Percentiles rank a stretch among this genome's conserved stretches.
Conservation (phyloP, 331 rosid genomes). For the Spiraea crenata region DNA sequence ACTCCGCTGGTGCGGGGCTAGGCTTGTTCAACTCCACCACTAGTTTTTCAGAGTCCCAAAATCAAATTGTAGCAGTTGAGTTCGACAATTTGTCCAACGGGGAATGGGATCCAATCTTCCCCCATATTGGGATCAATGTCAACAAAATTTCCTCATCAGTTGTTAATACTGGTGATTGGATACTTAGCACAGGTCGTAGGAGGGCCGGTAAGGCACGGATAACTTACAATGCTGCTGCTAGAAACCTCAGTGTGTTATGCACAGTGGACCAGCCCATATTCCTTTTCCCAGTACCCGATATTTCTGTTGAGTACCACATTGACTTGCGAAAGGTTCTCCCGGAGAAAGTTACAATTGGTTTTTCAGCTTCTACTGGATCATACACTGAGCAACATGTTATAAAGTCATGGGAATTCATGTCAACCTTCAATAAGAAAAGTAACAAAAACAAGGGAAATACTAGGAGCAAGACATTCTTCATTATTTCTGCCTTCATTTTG, state of each 20-base stretch:
- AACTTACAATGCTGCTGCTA: slow-evolving; percentile 23
- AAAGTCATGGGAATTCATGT: background rate
- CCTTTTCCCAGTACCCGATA: too few species aligned
- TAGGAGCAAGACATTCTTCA: background rate
- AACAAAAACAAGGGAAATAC: background rate
- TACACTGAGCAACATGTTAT: background rate
- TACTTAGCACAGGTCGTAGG: background rate
- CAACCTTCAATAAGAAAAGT: background rate
- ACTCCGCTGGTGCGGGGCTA: slow-evolving; percentile 28
- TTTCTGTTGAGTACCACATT: slow-evolving; percentile 20
- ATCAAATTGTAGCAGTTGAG: slow-evolving; percentile 33
- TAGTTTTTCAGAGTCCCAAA: background rate
- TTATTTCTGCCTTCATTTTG: background rate
- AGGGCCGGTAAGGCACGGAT: background rate
- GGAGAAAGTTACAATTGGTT: slow-evolving; percentile 32
- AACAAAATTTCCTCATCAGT: slow-evolving; percentile 14
- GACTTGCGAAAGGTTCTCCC: slow-evolving; percentile 35
- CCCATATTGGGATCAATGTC: slow-evolving; percentile 30
- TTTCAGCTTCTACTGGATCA: slow-evolving; percentile 30
- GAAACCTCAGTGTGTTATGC: slow-evolving; percentile 28
- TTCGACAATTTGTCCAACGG: slow-evolving; percentile 25
- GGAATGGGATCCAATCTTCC: slow-evolving; percentile 8
- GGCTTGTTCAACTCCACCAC: slow-evolving; percentile 36
- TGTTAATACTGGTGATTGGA: background rate
- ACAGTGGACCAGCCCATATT: background rate